These are phyloP conservation scores for Thielaviopsis euricoi DNA, from an alignment of 2,329 filamentous ascomycete genomes.

Conservation along the genomic window DNA sequence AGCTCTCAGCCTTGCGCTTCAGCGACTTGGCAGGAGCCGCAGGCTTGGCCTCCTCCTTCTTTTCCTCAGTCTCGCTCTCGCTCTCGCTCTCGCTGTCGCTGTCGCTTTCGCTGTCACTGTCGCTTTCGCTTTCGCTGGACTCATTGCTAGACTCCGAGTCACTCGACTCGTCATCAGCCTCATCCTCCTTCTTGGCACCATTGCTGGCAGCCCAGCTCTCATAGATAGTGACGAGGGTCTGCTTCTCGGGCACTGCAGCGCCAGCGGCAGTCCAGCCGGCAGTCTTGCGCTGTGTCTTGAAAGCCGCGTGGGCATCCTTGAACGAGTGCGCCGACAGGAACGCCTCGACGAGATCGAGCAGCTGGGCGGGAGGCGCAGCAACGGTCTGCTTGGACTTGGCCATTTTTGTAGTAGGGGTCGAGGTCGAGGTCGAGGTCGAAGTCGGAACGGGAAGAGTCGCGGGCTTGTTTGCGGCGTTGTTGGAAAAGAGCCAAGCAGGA, in stretches of 20 bases:
- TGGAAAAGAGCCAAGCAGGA: conserved; percentile 29
- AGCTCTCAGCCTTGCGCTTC: conserved; percentile 25
- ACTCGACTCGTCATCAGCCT: conserved; percentile 8
- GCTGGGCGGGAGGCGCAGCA: conserved; percentile 35
- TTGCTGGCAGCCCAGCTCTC: conserved; percentile 29
- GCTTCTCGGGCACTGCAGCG: conserved; percentile 14
- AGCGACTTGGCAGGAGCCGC: conserved; percentile 17
- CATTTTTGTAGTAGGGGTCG: conserved; percentile 22
- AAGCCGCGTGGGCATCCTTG: conserved; percentile 39
- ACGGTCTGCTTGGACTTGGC: conserved; percentile 13
- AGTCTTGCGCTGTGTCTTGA: conserved; percentile 44
- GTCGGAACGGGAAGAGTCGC: conserved; percentile 12
- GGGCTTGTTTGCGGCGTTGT: conserved; percentile 19
- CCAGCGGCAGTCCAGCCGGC: conserved; percentile 28
- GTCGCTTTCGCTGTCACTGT: conserved; percentile 14
- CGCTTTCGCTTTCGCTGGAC: conserved; percentile 4
- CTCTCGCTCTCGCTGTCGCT: conserved; percentile 5
- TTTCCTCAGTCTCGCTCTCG: conserved; percentile 16
- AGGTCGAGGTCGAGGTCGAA: conserved; percentile 5
- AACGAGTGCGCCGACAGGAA: conserved; percentile 56
- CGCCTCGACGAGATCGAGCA: conserved; percentile 48
- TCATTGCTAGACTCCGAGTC: conserved; percentile 8
- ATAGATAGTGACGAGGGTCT: conserved; percentile 34
- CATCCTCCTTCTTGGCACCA: conserved; percentile 14
- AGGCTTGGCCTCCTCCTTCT: conserved; percentile 19